Evolutionary conservation across 176 grass and related monocot genomes (phyloP), one percentile per base, ranked within the genome.

Genomic region (Triticum dicoccoides): DNA sequence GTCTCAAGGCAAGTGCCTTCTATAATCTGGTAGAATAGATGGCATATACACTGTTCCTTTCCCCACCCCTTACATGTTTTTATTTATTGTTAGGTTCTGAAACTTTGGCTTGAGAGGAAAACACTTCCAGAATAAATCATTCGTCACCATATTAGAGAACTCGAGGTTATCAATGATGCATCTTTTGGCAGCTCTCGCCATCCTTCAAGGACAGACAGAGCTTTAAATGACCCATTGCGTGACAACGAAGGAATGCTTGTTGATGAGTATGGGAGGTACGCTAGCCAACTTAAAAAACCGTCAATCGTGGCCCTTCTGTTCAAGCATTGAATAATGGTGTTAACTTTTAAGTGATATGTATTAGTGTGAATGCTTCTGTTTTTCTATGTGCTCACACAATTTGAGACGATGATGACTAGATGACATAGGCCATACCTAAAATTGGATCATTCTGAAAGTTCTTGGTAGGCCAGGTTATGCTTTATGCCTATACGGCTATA

Each of bases 161-260:
- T 98, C 54, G 92, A 96, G 71, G 88, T 79, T 81, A 83, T 93
- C 83, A 94, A 94, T 41, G 97, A 96, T 82, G 86, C 91, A 79
- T 94, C 92, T 42, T 94, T 94, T 85, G 80, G 88, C 68, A 89
- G 89, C 81, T 95, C 91, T 85, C 90, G 83, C 20, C 91, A 82
- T 58, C 89, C 90, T 84, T 94, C 86, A 72, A 93, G 87, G 81
- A 95, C 92, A 34, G 97, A 98, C 58, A 90, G 97, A 73, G 92
- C 94, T 82, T 69, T 96, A 80, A 92, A 98, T 91, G 97, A 98
- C 72, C 97, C 97, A 13, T 85, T 98, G 61, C 90, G 92, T 76
- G 97, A 96, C 39, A 96, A 94, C 86, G 97, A 98, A 74, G 94
- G 94, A 80, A 94, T 98, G 88, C 90, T 96, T 78, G 93, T 98